These are phyloP conservation scores for Hemileia vastatrix DNA, from an alignment of 1,284 basidiomycete genomes.

Conservation along the genomic window DNA sequence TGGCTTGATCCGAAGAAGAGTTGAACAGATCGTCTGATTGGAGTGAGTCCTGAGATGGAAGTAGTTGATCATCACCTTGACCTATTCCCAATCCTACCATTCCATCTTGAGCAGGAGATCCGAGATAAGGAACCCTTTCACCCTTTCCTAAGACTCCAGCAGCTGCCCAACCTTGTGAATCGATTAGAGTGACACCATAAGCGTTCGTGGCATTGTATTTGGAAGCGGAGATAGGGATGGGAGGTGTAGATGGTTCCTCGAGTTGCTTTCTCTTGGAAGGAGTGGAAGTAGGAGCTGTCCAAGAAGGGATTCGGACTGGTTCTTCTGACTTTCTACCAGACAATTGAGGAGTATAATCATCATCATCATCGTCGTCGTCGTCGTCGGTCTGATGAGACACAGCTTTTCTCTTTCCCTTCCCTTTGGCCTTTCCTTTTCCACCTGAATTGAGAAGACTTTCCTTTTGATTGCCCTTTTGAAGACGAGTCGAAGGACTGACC, in stretches of 20 bases:
- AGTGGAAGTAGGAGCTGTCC: neutral
- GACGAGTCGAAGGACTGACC: neutral
- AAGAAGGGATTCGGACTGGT: neutral
- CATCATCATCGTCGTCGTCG: no score
- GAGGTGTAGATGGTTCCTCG: neutral
- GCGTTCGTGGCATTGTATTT: neutral
- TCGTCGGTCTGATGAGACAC: no score
- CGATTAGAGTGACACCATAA: neutral
- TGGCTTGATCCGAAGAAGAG: neutral
- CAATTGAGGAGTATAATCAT: no score
- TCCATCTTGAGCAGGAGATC: neutral
- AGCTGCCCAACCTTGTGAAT: neutral
- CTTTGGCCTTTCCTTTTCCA: neutral
- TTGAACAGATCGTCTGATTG: no score
- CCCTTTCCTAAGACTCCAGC: neutral
- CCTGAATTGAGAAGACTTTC: neutral
- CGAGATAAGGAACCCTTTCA: neutral
- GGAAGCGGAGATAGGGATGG: neutral
- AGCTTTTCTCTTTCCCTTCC: neutral
- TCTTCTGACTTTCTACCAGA: neutral
- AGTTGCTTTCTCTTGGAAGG: neutral
- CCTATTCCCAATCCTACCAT: neutral
- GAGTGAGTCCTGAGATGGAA: neutral
- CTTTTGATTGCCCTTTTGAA: neutral
- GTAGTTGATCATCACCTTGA: neutral